Evolutionary conservation across 768 basidiomycete species (phyloP).

Genomic region (Pleurotus ostreatus): DNA sequence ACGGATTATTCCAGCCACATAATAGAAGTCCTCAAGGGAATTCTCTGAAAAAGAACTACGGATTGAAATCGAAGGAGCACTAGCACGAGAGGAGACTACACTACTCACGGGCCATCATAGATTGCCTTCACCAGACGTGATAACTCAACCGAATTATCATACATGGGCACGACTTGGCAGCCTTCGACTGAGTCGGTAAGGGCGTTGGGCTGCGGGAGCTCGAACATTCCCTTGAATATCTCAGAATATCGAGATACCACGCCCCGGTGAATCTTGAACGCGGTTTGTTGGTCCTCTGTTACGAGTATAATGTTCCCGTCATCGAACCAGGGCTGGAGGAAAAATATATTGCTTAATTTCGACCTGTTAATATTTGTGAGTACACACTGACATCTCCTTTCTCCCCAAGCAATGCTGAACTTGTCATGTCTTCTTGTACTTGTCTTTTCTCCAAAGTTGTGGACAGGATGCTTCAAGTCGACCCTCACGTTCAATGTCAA

Average conservation of each 20-base stretch:
- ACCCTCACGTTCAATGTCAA: not conserved
- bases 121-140: slow-evolving; percentile 47
- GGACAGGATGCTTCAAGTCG: not conserved
- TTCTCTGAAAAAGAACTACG: slow-evolving; percentile 33
- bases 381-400: slow-evolving; percentile 7
- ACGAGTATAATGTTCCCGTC: slow-evolving; percentile 57
- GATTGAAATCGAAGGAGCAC: not conserved
- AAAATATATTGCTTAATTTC: not conserved
- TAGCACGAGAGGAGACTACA: not conserved
- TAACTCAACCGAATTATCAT: slow-evolving; percentile 46
- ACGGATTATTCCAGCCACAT: slow-evolving; percentile 54
- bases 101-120: slow-evolving; percentile 53
- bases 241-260: slow-evolving; percentile 51
- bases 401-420: not conserved
- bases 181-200: slow-evolving; percentile 35
- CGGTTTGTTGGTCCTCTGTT: slow-evolving; percentile 34
- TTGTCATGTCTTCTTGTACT: not conserved
- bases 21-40: slow-evolving; percentile 48
- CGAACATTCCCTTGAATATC: slow-evolving; percentile 53
- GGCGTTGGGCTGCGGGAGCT: slow-evolving; percentile 35
- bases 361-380: not conserved
- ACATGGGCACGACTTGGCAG: slow-evolving; percentile 49
- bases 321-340: slow-evolving; percentile 49
- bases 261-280: slow-evolving; percentile 52
- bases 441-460: not conserved